Conservation (phyloP, 805 yeast genomes). For the Ascoidea rubescens region DNA sequence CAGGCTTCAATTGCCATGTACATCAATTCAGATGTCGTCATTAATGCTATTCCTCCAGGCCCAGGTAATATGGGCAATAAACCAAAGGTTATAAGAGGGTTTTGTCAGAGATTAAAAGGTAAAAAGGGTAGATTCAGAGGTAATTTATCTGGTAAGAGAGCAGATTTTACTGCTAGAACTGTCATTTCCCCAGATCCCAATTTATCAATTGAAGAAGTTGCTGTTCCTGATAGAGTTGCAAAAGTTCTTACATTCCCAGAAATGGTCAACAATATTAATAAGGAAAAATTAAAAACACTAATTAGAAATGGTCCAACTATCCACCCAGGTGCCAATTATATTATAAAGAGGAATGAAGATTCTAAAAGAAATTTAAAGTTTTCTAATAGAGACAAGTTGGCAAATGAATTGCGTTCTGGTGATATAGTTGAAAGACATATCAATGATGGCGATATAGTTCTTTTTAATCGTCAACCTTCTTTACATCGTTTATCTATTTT, state of each 20-base stretch:
- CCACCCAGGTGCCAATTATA: conserved; percentile 95
- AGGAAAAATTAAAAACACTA: conserved; percentile 58
- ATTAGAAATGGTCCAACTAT: conserved; percentile 73
- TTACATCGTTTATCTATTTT: conserved; percentile 87
- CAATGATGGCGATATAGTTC: conserved; percentile 92
- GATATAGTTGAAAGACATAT: conserved; percentile 94
- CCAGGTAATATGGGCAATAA: conserved; percentile 43
- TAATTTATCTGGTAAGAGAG: conserved; percentile 94
- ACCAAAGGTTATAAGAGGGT: conserved; percentile 79
- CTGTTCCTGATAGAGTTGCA: conserved; percentile 95
- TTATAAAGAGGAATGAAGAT: conserved; percentile 68
- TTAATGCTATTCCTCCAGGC: conserved; percentile 54
- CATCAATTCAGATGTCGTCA: conserved; percentile 75
- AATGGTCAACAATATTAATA: conserved; percentile 79
- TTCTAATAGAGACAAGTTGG: conserved; percentile 72
- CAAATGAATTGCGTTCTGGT: conserved; percentile 67
- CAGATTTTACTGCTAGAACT: conserved; percentile 95
- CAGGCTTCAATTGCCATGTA: conserved; percentile 95
- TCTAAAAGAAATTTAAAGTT: conserved; percentile 80
- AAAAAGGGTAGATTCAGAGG: conserved; percentile 99
- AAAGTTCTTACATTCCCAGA: conserved; percentile 94
- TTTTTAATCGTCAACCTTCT: conserved; percentile 96
- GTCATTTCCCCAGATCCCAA: conserved; percentile 99
- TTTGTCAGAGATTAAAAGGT: conserved; percentile 95
- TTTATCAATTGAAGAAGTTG: conserved; percentile 88